These are phyloP conservation scores for Chlorella variabilis DNA, from an alignment of 163 green algal genomes.

Conservation along the genomic window DNA sequence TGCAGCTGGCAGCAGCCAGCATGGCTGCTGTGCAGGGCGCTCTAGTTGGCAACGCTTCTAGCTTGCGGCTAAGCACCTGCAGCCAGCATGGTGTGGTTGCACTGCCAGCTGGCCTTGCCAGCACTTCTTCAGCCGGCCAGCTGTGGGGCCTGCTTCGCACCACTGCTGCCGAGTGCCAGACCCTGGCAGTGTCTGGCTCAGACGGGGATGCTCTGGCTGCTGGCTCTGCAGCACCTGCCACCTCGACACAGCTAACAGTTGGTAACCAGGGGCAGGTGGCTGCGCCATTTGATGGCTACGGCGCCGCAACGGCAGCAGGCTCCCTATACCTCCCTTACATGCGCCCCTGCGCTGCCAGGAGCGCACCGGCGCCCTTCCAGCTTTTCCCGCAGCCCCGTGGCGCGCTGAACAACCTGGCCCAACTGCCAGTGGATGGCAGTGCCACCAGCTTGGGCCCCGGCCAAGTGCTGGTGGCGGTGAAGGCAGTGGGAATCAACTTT, in stretches of 20 bases:
- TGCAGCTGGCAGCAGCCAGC: conserved; percentile 27
- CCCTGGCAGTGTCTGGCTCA: conserved; percentile 24
- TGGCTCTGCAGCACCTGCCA: too few relatives aligned
- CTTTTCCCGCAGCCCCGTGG: conserved; percentile 49
- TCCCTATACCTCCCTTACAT: conserved; percentile 33
- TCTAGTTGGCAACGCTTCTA: background rate
- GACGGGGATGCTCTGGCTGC: conserved; percentile 13
- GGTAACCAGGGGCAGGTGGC: background rate
- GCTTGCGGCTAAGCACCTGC: conserved; percentile 21
- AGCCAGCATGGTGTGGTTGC: background rate
- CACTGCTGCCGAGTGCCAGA: conserved; percentile 42
- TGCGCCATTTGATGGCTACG: conserved; percentile 50
- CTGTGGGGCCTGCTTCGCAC: conserved; percentile 57
- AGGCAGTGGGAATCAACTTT: conserved; percentile 91
- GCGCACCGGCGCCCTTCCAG: conserved; percentile 32
- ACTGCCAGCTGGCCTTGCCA: background rate
- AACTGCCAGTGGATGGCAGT: conserved; percentile 9
- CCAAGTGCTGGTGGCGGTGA: conserved; percentile 48
- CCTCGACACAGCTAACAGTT: background rate
- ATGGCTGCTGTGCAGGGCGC: conserved; percentile 33
- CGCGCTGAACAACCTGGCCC: conserved; percentile 49
- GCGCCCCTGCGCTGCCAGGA: background rate
- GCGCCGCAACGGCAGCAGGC: background rate
- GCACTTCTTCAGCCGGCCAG: background rate
- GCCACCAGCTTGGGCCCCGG: conserved; percentile 3